Percentiles rank a stretch among this genome's conserved stretches.
phyloP scores from a whole-genome alignment of 441 rosid genomes.

The Hura crepitans region DNA sequence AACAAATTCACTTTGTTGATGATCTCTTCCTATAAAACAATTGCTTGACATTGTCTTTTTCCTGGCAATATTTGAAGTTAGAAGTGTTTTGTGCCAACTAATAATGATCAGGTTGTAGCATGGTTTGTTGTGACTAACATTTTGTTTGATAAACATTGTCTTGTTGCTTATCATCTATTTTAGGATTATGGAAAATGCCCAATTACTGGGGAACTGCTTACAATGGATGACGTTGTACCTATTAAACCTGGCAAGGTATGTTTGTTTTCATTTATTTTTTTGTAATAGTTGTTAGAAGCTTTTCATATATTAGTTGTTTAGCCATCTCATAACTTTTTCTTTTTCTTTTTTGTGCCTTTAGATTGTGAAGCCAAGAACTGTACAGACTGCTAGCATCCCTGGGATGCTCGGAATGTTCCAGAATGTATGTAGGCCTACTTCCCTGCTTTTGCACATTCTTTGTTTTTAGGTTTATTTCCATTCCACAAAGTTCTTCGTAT shows the following conservation, averaged over 20 bases:
- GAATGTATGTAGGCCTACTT: conserved; percentile 49
- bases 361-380: conserved; percentile 87
- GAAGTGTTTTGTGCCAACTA: neutral
- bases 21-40: neutral
- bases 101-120: no score
- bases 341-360: conserved; percentile 25
- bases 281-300: neutral
- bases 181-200: conserved; percentile 98
- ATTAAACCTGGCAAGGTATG: conserved; percentile 78
- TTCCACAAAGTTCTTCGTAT: neutral
- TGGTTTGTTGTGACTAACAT: neutral
- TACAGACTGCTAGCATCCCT: conserved; percentile 90
- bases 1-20: neutral
- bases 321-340: conserved; percentile 1
- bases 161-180: neutral
- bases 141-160: neutral
- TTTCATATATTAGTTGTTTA: neutral
- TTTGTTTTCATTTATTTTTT: conserved; percentile 5
- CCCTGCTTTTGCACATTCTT: conserved; percentile 3
- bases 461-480: neutral
- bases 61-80: neutral
- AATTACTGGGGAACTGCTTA: conserved; percentile 72
- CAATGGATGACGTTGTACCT: conserved; percentile 68
- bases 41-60: neutral
- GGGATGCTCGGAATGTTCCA: conserved; percentile 95